phyloP scores from a whole-genome alignment of 768 basidiomycete species.

The Lentinula aciculospora region DNA sequence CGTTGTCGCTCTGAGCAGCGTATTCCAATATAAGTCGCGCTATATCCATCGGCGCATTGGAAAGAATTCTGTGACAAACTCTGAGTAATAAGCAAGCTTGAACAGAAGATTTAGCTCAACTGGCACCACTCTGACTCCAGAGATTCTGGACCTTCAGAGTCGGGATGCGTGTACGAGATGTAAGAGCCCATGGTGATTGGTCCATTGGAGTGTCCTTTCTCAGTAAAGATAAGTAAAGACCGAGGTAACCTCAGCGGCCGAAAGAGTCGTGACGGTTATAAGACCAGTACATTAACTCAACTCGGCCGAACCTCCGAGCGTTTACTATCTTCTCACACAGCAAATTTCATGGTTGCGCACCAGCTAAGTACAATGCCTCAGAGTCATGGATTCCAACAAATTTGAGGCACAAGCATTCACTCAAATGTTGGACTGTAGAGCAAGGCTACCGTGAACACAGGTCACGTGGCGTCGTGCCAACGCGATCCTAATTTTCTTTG shows the following conservation, averaged over 20 bases:
- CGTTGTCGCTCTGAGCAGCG: conserved; percentile 2
- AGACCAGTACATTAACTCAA: too few relatives aligned
- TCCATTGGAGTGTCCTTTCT: background rate
- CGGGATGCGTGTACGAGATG: background rate
- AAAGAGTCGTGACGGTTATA: too few relatives aligned
- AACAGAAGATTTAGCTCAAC: background rate
- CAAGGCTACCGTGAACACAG: too few relatives aligned
- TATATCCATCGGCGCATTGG: conserved; percentile 1
- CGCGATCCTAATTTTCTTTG: too few relatives aligned
- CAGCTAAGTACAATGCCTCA: too few relatives aligned
- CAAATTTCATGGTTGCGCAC: too few relatives aligned
- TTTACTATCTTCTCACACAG: too few relatives aligned
- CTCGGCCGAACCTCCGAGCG: too few relatives aligned
- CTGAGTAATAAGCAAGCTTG: background rate
- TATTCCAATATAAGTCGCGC: conserved; percentile 5
- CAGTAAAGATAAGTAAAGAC: background rate
- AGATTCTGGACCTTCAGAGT: background rate
- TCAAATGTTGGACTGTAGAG: too few relatives aligned
- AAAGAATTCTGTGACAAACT: background rate
- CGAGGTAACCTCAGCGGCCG: background rate
- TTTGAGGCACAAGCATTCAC: too few relatives aligned
- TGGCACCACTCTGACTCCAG: background rate
- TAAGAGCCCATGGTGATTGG: conserved; percentile 1
- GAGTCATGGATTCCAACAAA: too few relatives aligned
- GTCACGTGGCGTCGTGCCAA: too few relatives aligned